Evolutionary conservation across 2,329 filamentous ascomycete species (phyloP).

Genomic region (Stagonosporopsis vannaccii): DNA sequence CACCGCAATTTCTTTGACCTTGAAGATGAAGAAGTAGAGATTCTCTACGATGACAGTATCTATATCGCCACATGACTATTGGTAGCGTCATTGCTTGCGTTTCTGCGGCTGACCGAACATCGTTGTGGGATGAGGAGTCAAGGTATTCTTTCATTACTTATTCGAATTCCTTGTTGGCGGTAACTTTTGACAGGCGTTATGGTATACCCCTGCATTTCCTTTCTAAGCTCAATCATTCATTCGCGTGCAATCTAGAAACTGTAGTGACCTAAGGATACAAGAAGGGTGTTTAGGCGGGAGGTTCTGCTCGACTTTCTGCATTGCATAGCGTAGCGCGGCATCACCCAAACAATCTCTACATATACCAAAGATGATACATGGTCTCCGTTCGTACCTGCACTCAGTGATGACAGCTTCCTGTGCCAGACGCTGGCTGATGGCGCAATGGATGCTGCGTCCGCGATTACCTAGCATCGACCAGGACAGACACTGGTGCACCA

Average conservation of each 20-base stretch:
- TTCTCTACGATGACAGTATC: background rate
- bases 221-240: background rate
- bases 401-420: too few relatives aligned
- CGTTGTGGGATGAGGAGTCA: too few relatives aligned
- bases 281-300: background rate
- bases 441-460: too few relatives aligned
- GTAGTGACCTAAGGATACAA: background rate
- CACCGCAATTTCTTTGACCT: too few relatives aligned
- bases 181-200: background rate
- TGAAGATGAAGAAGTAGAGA: background rate
- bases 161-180: background rate
- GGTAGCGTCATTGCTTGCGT: too few relatives aligned
- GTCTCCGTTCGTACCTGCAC: too few relatives aligned
- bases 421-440: too few relatives aligned
- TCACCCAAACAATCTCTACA: background rate
- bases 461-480: too few relatives aligned
- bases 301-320: background rate
- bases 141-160: background rate
- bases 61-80: too few relatives aligned
- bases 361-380: background rate
- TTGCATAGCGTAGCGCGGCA: background rate
- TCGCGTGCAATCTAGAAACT: background rate
- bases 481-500: too few relatives aligned
- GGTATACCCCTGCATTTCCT: conserved; percentile 5
- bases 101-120: too few relatives aligned